phyloP scores from a whole-genome alignment of 441 rosid species.

The Cnidoscolus chayamansa region DNA sequence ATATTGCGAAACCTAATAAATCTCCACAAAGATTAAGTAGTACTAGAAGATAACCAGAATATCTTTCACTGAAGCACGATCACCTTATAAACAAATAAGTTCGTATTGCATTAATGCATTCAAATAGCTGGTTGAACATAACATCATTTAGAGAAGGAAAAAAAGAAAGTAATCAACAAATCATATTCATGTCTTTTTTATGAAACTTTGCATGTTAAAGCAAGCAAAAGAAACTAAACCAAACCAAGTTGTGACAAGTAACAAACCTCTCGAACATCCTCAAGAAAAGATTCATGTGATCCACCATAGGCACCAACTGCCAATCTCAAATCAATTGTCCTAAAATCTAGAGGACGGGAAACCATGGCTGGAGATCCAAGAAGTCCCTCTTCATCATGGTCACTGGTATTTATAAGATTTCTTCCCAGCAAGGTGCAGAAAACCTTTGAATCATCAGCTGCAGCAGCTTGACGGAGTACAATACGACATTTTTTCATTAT shows the following conservation, averaged over 20 bases:
- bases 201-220: not conserved
- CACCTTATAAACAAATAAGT: conserved; percentile 7
- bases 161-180: not conserved
- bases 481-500: conserved; percentile 91
- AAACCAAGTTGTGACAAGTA: conserved; percentile 1
- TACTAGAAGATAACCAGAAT: conserved; percentile 1
- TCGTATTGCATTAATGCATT: not conserved
- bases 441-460: conserved; percentile 78
- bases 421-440: conserved; percentile 92
- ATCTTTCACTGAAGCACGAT: not conserved
- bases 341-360: conserved; percentile 91
- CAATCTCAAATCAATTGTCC: conserved; percentile 95
- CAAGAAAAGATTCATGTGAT: conserved; percentile 86
- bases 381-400: conserved; percentile 94
- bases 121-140: not conserved
- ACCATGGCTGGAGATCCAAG: conserved; percentile 98
- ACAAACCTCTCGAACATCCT: conserved; percentile 94
- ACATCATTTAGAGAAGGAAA: not conserved
- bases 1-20: conserved; percentile 1
- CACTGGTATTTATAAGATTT: conserved; percentile 61
- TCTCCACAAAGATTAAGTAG: not conserved
- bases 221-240: not conserved
- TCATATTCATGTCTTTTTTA: not conserved
- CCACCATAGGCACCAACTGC: conserved; percentile 89
- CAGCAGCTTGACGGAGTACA: conserved; percentile 74